Conservation (phyloP, 345 rosid species). For the Eucalyptus pauciflora region DNA sequence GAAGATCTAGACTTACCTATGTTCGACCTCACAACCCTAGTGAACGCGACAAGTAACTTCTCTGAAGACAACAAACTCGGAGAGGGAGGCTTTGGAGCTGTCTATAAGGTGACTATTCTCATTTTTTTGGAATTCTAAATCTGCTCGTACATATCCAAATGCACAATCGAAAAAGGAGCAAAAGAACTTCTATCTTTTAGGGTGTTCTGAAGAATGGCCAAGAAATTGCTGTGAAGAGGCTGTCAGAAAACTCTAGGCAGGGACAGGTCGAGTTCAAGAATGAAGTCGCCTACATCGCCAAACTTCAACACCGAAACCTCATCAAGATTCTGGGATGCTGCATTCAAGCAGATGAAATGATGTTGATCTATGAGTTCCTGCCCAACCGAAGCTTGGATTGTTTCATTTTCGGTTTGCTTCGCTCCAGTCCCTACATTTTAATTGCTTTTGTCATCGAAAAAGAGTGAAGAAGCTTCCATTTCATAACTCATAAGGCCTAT, state of each 20-base stretch:
- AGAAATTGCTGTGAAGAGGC: slow-evolving; percentile 1
- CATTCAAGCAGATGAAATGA: neutral
- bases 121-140: neutral
- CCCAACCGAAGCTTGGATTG: neutral
- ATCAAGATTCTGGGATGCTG: neutral
- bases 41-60: neutral
- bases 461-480: neutral
- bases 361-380: neutral
- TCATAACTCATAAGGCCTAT: neutral
- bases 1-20: neutral
- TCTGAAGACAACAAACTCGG: neutral
- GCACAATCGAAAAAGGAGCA: neutral
- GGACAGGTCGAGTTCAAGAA: neutral
- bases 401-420: neutral
- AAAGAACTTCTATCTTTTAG: neutral
- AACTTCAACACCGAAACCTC: neutral
- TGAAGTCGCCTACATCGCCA: neutral
- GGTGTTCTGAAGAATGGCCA: neutral
- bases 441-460: neutral
- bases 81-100: slow-evolving; percentile 3
- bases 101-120: neutral
- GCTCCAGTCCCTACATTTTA: neutral
- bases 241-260: neutral
- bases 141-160: neutral
- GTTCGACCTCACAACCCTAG: neutral